These are phyloP conservation scores for Nicotiana noctiflora DNA, from an alignment of 257 asterid genomes.

Conservation along the genomic window DNA sequence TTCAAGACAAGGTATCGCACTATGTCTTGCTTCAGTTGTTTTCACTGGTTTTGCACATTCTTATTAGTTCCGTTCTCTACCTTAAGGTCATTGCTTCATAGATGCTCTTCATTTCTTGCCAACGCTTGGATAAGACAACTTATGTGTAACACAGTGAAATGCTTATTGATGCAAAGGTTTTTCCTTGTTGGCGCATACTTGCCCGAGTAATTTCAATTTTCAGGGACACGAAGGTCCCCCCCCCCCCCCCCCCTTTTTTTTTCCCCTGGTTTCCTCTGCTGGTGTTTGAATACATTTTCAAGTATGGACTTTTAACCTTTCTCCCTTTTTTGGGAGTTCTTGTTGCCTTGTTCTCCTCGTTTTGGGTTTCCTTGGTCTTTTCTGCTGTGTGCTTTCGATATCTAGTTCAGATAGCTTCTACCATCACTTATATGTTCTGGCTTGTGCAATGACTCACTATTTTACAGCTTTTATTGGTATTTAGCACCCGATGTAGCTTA, in stretches of 20 bases:
- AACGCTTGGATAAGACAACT: neutral
- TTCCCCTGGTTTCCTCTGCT: neutral
- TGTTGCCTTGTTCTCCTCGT: neutral
- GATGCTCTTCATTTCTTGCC: neutral
- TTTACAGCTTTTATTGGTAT: neutral
- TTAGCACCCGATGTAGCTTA: neutral
- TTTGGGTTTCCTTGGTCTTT: neutral
- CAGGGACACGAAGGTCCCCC: too few relatives aligned
- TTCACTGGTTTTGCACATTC: neutral
- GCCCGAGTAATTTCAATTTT: neutral
- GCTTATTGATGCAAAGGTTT: neutral
- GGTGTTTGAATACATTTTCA: neutral
- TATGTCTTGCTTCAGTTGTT: neutral
- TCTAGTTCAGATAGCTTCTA: neutral
- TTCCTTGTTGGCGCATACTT: neutral
- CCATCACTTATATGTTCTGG: neutral
- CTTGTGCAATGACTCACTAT: neutral
- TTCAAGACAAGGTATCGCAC: constrained; percentile 33
- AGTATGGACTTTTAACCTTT: neutral
- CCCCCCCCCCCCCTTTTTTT: neutral
- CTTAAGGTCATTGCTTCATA: neutral
- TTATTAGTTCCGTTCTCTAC: neutral
- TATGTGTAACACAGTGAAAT: neutral
- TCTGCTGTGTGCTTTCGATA: neutral
- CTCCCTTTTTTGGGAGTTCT: neutral